phyloP scores from a whole-genome alignment of 345 rosid genomes.

The Camelina neglecta region DNA sequence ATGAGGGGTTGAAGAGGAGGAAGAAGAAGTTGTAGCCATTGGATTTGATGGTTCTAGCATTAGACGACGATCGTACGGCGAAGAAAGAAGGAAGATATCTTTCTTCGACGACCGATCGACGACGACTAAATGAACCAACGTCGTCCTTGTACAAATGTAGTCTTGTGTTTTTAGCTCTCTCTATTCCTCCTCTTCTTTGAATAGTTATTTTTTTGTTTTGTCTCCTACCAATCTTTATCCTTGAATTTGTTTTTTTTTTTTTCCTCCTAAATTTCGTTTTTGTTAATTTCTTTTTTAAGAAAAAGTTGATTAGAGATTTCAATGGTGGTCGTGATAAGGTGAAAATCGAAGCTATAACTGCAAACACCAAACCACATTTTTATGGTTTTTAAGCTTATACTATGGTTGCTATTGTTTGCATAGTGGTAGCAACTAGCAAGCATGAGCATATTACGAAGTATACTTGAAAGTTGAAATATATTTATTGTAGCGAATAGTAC shows the following conservation, averaged over 20 bases:
- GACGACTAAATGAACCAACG: constrained; percentile 29
- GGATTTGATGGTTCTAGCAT: constrained; percentile 10
- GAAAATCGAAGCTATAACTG: constrained; percentile 20
- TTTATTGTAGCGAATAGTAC: accelerated
- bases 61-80: constrained; percentile 36
- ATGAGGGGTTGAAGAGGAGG: constrained; percentile 27
- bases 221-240: constrained; percentile 8
- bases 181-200: constrained; percentile 19
- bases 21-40: constrained; percentile 17
- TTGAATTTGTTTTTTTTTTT: background rate
- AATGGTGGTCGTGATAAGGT: constrained; percentile 18
- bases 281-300: constrained; percentile 27
- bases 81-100: constrained; percentile 31
- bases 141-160: background rate
- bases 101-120: constrained; percentile 28
- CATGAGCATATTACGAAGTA: too few species aligned
- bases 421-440: background rate
- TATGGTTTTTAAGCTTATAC: too few species aligned
- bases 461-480: too few species aligned
- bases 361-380: background rate
- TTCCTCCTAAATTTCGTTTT: constrained; percentile 29
- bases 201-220: background rate
- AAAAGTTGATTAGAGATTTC: background rate
- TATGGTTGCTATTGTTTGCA: too few species aligned
- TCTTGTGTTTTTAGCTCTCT: constrained; percentile 1